Conservation (phyloP, 179 eudicot genomes). For the Patellifolia procumbens region DNA sequence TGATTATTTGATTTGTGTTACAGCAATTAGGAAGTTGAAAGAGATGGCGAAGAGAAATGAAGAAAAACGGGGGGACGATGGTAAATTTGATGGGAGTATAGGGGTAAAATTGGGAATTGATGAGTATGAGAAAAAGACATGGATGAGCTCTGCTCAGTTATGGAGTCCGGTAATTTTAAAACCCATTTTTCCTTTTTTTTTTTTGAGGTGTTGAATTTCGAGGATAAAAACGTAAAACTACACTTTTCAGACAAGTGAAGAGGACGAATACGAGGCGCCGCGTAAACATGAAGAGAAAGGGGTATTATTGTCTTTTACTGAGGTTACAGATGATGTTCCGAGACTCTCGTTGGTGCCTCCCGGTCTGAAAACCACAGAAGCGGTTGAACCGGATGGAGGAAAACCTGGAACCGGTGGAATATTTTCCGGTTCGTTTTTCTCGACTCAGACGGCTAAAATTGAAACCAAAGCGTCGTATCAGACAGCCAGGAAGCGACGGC, state of each 20-base stretch:
- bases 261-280: too few relatives aligned
- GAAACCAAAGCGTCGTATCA: conserved; percentile 12
- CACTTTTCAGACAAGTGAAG: conserved; percentile 24
- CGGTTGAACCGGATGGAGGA: conserved; percentile 4
- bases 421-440: conserved; percentile 5
- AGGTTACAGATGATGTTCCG: neutral
- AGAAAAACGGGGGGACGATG: conserved; percentile 6
- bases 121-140: conserved; percentile 33
- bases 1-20: neutral
- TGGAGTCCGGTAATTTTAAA: conserved; percentile 36
- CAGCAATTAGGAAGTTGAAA: conserved; percentile 38
- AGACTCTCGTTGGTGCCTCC: conserved; percentile 22
- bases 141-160: conserved; percentile 52
- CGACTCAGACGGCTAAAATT: neutral
- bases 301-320: conserved; percentile 26
- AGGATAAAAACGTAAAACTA: neutral
- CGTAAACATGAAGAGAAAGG: conserved; percentile 16
- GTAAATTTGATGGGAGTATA: conserved; percentile 14
- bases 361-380: neutral
- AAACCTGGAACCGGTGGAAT: neutral
- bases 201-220: too few relatives aligned
- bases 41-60: conserved; percentile 26
- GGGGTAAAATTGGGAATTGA: conserved; percentile 35
- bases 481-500: conserved; percentile 41
- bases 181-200: neutral